A percentile compares a stretch with the other conserved stretches of the same genome.
Evolutionary conservation across 2,329 filamentous ascomycete species (phyloP).

Genomic region (Colletotrichum viniferum): DNA sequence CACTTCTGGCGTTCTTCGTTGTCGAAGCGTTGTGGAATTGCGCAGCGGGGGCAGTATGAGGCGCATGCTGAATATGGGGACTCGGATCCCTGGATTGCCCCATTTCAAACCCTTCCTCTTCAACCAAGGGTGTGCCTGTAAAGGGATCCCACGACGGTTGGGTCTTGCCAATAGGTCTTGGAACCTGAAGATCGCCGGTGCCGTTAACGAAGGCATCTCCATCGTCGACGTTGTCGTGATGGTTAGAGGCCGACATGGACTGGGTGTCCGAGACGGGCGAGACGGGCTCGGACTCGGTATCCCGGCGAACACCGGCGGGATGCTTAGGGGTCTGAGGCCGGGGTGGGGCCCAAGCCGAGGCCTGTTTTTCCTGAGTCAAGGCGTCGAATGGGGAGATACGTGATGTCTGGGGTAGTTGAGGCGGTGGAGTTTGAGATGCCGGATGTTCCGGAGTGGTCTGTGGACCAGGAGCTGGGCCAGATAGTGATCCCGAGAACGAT

Average conservation of each 20-base stretch:
- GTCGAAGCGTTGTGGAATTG: not conserved
- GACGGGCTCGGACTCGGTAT: constrained; percentile 31
- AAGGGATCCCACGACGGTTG: constrained; percentile 39
- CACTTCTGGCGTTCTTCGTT: not conserved
- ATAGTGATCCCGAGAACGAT: constrained; percentile 6
- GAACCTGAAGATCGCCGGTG: constrained; percentile 22
- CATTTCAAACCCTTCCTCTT: constrained; percentile 39
- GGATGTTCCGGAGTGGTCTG: constrained; percentile 17
- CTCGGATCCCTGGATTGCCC: constrained; percentile 22
- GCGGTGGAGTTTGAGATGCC: constrained; percentile 15
- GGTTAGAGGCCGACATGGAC: constrained; percentile 21
- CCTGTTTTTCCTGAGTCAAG: constrained; percentile 19
- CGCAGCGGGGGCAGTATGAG: not conserved
- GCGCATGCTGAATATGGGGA: not conserved
- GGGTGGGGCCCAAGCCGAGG: constrained; percentile 22
- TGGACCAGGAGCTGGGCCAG: not conserved
- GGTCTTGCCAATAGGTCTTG: constrained; percentile 36
- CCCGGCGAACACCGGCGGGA: constrained; percentile 23
- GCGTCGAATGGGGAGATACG: constrained; percentile 25
- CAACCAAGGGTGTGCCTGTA: constrained; percentile 37
- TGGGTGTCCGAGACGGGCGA: constrained; percentile 35
- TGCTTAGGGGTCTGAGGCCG: constrained; percentile 21
- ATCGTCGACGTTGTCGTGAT: not conserved
- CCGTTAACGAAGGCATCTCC: constrained; percentile 7
- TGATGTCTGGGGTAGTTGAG: constrained; percentile 23